These are phyloP conservation scores for Lepidium sativum DNA, from an alignment of 345 rosid genomes.

Conservation along the genomic window DNA sequence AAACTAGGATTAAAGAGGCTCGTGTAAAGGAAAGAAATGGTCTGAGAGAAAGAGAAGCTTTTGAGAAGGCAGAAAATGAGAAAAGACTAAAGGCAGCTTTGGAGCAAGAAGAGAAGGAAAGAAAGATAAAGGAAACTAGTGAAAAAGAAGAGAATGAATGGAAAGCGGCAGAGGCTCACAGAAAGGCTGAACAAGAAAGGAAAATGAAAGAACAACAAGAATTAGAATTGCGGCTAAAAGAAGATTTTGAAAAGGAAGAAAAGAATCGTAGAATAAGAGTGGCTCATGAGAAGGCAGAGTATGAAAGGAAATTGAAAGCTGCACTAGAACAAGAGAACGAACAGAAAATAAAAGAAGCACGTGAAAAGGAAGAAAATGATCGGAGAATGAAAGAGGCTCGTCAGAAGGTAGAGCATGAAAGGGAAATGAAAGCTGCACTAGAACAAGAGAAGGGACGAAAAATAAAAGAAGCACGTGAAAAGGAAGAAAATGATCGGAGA, in stretches of 20 bases:
- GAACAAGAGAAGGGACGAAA: conserved; percentile 34
- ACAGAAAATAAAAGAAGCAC: conserved; percentile 22
- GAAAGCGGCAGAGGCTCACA: conserved; percentile 24
- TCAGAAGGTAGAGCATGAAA: conserved; percentile 33
- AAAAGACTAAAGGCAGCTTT: conserved; percentile 23
- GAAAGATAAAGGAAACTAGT: conserved; percentile 14
- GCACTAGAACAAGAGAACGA: conserved; percentile 30
- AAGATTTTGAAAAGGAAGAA: conserved; percentile 33
- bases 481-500: conserved; percentile 36
- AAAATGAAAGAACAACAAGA: conserved; percentile 32
- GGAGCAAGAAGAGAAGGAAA: conserved; percentile 29
- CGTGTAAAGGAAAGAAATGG: conserved; percentile 21
- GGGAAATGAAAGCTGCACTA: conserved; percentile 21
- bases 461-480: conserved; percentile 19
- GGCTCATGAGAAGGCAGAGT: conserved; percentile 29
- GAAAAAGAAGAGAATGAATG: conserved; percentile 32
- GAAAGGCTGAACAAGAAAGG: conserved; percentile 29
- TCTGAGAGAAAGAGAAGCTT: conserved; percentile 22
- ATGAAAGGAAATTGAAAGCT: conserved; percentile 30
- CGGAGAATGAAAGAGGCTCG: conserved; percentile 34
- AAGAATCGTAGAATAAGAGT: conserved; percentile 37
- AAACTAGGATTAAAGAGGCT: conserved; percentile 23
- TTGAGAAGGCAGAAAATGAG: conserved; percentile 28
- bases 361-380: conserved; percentile 33
- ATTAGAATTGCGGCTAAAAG: conserved; percentile 26